Base-by-base conservation (phyloP, 371 early-diverging fungal genomes). In the Mortierella sp. region DNA sequence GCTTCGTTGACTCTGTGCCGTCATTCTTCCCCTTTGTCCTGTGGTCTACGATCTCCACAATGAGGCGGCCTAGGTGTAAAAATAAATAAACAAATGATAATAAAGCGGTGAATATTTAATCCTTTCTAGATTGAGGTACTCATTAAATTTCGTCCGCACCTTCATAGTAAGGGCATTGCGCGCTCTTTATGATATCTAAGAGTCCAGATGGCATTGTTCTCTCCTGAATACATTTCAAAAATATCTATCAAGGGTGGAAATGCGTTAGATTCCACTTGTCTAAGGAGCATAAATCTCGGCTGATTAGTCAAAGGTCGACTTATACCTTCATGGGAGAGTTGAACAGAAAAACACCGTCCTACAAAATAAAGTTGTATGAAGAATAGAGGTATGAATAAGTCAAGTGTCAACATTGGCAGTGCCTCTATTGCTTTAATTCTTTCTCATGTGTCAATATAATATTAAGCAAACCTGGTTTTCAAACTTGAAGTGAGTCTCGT, bases 311-410 rank as follows among this genome's bases (percentile, higher is more conserved):
- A 35, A 6, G 35, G 10, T 35, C 6, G 35, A 35, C 31, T 8
- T 28, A 29, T 76, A 86, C 89, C 82, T 90, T 88, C 83, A 90
- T 88, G 45, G 88, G 90, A 66, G 89, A 88, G 45, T 88, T 88
- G 74, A 88, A 90, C 19, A 88, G 85, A 67, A 90, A 90, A 81
- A 90, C 88, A 13, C 89, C 90, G 68, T 88, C 89, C 87, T 89
- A 76, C 15, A 54, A 47, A 31, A 66, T 23, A 57, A 54, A 66
- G 43, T 3, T 45, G 35, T n/a, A 43, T 15, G 15, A 43, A 10
- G n/a, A n/a, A n/a, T n/a, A n/a, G n/a, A 43, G n/a, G 43, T 13
- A 51, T 51, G 28, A 26, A 7, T 51, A 9, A 23, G 2, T 26
- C 23, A 45, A 9, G n/a, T 45, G 15, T 45, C n/a, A 45, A 45